Evolutionary conservation across 1,284 basidiomycete species (phyloP), one percentile per base, ranked within the genome.

Genomic region (Gymnopus androsaceus): DNA sequence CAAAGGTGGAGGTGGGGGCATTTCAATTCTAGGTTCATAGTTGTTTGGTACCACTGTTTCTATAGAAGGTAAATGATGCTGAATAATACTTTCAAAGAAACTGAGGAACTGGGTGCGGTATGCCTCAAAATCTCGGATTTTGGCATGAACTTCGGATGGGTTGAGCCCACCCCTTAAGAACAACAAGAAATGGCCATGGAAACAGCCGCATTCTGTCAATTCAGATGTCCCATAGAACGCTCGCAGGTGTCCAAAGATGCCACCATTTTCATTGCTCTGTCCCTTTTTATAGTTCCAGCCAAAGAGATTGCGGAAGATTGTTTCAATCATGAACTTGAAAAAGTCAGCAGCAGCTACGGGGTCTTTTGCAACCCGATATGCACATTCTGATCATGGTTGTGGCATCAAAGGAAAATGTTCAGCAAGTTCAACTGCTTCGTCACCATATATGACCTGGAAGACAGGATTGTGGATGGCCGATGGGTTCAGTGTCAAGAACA

Each of bases 401-500:
- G 51, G 19, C 28, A 61, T n/a, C n/a, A 2, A 48, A 52, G 9
- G 60, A 53, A 17, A 57, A n/a, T 1, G 56, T 52, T 17, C 31
- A 50, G 2, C 48, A 41, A 2, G n/a, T 64, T 64, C 63, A 9
- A 67, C 34, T 25, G 61, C 51, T 17, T 60, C 59, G 23, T 69
- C 60, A 4, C 69, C 68, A 44, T 59, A 63, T 2, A 69, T 49
- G 38, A 69, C 59, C 9, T 63, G 55, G 3, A 69, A 61, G 1
- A 73, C 19, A 3, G 71, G 68, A 58, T 64, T 66, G 27, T 67
- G 59, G 0, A 66, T 53, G 54, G 71, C 67, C 5, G 66, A 60
- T 14, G 70, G 72, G 52, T 70, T 71, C 4, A 72, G 59, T 0
- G 70, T 73, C 0, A 72, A 48, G 49, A 61, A 73, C 8, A 71